These are phyloP conservation scores for Cystobasidium ongulense DNA, from an alignment of 768 basidiomycete genomes.

Conservation along the genomic window DNA sequence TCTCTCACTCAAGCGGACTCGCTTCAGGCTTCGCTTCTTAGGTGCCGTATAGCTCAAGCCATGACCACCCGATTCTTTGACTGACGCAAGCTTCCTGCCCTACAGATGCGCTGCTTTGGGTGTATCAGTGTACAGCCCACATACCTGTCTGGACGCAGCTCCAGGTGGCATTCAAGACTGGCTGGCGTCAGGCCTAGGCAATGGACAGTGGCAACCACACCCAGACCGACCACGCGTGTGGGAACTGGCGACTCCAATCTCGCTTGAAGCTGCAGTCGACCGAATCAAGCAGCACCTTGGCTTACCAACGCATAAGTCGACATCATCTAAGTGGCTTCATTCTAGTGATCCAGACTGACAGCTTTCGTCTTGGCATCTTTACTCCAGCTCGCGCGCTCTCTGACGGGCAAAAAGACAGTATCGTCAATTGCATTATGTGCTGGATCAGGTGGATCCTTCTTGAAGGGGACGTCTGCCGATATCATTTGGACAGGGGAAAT, in stretches of 20 bases:
- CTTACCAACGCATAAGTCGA: constrained; percentile 53
- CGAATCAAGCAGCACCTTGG: constrained; percentile 64
- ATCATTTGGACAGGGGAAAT: constrained; percentile 89
- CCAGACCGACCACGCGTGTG: constrained; percentile 8
- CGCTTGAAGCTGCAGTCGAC: constrained; percentile 56
- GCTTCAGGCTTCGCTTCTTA: constrained; percentile 69
- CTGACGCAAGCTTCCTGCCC: background rate
- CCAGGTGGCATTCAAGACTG: constrained; percentile 85
- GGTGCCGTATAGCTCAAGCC: constrained; percentile 30
- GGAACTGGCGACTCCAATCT: constrained; percentile 49
- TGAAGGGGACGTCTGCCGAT: constrained; percentile 60
- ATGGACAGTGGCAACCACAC: constrained; percentile 22
- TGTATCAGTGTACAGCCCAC: constrained; percentile 78
- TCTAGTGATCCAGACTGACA: constrained; percentile 5
- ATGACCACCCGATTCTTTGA: background rate
- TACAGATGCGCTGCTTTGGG: constrained; percentile 62
- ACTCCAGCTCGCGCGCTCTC: constrained; percentile 10
- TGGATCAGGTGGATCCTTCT: constrained; percentile 73
- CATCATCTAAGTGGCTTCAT: background rate
- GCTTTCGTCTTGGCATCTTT: background rate
- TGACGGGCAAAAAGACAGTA: constrained; percentile 43
- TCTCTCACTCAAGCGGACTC: constrained; percentile 69
- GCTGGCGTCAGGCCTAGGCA: constrained; percentile 54
- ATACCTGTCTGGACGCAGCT: constrained; percentile 75
- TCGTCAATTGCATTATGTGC: constrained; percentile 76